Percentiles rank a stretch among this genome's conserved stretches.
These are phyloP conservation scores for Brasilioporus rufonigricans DNA, from an alignment of 768 basidiomycete species.

Conservation along the genomic window DNA sequence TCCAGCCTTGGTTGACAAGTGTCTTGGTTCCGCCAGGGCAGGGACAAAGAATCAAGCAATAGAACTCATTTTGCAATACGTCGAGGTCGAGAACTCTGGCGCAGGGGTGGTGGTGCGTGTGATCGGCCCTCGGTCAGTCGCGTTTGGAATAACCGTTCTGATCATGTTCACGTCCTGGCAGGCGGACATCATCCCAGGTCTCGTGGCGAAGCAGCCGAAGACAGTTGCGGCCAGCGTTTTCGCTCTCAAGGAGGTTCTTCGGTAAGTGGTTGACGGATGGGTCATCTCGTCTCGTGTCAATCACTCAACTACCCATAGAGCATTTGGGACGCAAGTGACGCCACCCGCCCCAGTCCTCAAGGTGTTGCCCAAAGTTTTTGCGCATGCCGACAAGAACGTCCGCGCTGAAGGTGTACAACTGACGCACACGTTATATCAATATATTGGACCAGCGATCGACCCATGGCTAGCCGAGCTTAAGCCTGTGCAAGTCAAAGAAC, in stretches of 20 bases:
- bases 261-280: conserved; percentile 47
- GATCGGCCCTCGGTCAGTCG: conserved; percentile 26
- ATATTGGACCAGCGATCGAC: conserved; percentile 80
- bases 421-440: conserved; percentile 76
- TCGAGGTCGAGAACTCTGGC: conserved; percentile 89
- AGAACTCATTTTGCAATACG: conserved; percentile 85
- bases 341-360: conserved; percentile 83
- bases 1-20: conserved; percentile 95
- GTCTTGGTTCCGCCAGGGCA: conserved; percentile 84
- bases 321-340: conserved; percentile 75
- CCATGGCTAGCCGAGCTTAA: conserved; percentile 88
- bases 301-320: conserved; percentile 39
- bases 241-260: conserved; percentile 79
- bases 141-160: conserved; percentile 19
- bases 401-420: conserved; percentile 87
- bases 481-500: conserved; percentile 93
- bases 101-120: conserved; percentile 83
- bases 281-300: neutral
- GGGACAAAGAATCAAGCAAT: conserved; percentile 87
- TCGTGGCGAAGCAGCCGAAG: conserved; percentile 94
- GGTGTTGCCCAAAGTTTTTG: conserved; percentile 87
- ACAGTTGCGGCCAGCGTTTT: conserved; percentile 75
- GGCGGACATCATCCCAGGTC: conserved; percentile 79
- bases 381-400: conserved; percentile 93
- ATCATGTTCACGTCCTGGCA: conserved; percentile 36